A percentile compares a stretch with the other conserved stretches of the same genome.
phyloP scores from a whole-genome alignment of 2,329 filamentous ascomycete genomes.

The Botrytis sinoallii region DNA sequence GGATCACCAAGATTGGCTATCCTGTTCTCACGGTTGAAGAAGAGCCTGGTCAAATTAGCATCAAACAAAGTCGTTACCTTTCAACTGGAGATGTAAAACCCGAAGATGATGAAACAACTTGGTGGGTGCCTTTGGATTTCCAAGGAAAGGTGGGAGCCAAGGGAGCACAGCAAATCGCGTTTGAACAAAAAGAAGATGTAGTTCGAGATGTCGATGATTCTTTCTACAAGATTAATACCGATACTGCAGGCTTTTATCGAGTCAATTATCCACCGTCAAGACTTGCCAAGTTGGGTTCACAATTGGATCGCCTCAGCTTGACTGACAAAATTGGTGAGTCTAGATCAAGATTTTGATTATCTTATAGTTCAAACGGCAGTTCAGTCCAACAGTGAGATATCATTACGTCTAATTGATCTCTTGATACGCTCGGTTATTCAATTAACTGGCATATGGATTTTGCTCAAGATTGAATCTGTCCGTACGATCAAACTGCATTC shows the following conservation, averaged over 20 bases:
- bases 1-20: slow-evolving; percentile 95
- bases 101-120: slow-evolving; percentile 85
- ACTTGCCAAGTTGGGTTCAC: slow-evolving; percentile 73
- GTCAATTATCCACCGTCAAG: slow-evolving; percentile 58
- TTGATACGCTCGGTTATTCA: not conserved
- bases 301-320: slow-evolving; percentile 71
- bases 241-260: slow-evolving; percentile 77
- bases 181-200: slow-evolving; percentile 74
- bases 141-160: slow-evolving; percentile 68
- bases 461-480: not conserved
- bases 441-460: not conserved
- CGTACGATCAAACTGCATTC: not conserved
- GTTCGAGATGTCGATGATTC: slow-evolving; percentile 70
- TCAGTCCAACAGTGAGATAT: not conserved
- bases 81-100: slow-evolving; percentile 86
- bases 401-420: not conserved
- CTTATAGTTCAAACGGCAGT: not conserved
- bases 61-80: slow-evolving; percentile 87
- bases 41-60: slow-evolving; percentile 73
- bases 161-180: slow-evolving; percentile 60
- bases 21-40: slow-evolving; percentile 85
- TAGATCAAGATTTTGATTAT: not conserved
- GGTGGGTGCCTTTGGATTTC: slow-evolving; percentile 92
- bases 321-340: slow-evolving; percentile 82
- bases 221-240: slow-evolving; percentile 86